Base-by-base conservation (phyloP, 2,329 filamentous ascomycete genomes). In the Penicillium capsulatum region DNA sequence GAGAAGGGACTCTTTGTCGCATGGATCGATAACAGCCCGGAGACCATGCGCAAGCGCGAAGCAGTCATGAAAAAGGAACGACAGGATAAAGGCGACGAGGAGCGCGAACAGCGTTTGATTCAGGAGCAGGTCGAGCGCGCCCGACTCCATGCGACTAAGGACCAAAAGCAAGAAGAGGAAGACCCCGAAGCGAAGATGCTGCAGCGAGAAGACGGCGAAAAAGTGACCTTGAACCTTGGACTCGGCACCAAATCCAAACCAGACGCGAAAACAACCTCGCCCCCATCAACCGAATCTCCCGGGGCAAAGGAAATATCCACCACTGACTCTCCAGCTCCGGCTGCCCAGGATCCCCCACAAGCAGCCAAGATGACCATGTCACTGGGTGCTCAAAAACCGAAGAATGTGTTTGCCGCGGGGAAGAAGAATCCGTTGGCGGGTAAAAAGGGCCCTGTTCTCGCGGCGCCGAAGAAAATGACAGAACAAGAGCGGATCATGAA, bases 1-100 rank as follows among this genome's bases (percentile, higher is more conserved):
- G 81, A 86, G 47, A 91, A 95, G 63, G 92, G 65, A 1, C 56
- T 97, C 28, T 84, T 89, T 56, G 81, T 98, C 38, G 75, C 84
- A 1, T 98, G 90, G 86, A 83, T 96, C 42, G 91, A 98, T 59
- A 88, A 91, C 55, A 90, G 84, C 24, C 87, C 89, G 0, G 91
- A 95, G 40, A 87, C 89, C 1, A 68, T 97, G 49, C 75, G 80
- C 53, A 72, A 90, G 35, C 80, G 86, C 47, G 91, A 96, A 50
- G 87, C 87, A 17, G 74, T 96, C 34, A 73, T 83, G 51, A 81
- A 83, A 59, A 91, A 88, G 64, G 90, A 96, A 63, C 78, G 85
- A 39, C 82, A 90, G 64, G 90, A 96, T 55, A 86, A 86, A 53
- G 88, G 89, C 2, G 90, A 96, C 53, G 91, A 97, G 61, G 86